Percentiles rank a stretch among this genome's conserved stretches.
phyloP scores from a whole-genome alignment of 805 yeast genomes.

The Yarrowia yakushimensis region DNA sequence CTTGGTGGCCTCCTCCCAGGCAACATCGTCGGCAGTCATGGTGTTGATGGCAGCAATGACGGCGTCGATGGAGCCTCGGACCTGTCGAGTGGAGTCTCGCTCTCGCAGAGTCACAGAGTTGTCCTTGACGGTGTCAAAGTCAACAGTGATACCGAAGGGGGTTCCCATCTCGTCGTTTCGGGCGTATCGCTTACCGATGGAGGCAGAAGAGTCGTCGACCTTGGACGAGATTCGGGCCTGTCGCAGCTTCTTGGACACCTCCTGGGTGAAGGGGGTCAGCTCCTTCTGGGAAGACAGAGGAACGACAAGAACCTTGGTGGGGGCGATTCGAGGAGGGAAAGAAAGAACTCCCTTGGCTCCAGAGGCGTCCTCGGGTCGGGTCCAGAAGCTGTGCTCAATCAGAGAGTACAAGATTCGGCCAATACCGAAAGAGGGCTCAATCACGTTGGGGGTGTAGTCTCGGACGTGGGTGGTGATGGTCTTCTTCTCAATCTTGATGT shows the following conservation, averaged over 20 bases:
- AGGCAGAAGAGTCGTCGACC: constrained; percentile 94
- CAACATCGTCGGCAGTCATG: constrained; percentile 66
- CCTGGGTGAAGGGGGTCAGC: constrained; percentile 68
- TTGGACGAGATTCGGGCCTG: constrained; percentile 84
- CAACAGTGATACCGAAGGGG: constrained; percentile 96
- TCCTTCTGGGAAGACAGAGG: constrained; percentile 86
- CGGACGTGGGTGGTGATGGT: constrained; percentile 85
- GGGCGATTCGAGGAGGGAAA: constrained; percentile 93
- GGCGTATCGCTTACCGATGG: constrained; percentile 96
- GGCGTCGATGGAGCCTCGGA: constrained; percentile 80
- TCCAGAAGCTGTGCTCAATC: constrained; percentile 94
- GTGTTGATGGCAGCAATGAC: constrained; percentile 66
- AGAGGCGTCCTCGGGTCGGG: constrained; percentile 82
- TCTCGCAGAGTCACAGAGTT: constrained; percentile 91
- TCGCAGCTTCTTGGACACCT: constrained; percentile 69
- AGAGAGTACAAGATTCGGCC: constrained; percentile 93
- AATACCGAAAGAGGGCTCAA: constrained; percentile 98
- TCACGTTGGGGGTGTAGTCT: constrained; percentile 94
- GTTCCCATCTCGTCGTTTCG: constrained; percentile 98
- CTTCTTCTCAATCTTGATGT: constrained; percentile 72
- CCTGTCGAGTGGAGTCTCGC: constrained; percentile 95
- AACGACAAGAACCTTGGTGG: constrained; percentile 92
- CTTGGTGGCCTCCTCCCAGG: constrained; percentile 86
- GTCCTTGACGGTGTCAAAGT: constrained; percentile 87
- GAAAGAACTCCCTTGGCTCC: constrained; percentile 74